Conservation (phyloP, 2,329 filamentous ascomycete species). For the Bipolaris cookei region DNA sequence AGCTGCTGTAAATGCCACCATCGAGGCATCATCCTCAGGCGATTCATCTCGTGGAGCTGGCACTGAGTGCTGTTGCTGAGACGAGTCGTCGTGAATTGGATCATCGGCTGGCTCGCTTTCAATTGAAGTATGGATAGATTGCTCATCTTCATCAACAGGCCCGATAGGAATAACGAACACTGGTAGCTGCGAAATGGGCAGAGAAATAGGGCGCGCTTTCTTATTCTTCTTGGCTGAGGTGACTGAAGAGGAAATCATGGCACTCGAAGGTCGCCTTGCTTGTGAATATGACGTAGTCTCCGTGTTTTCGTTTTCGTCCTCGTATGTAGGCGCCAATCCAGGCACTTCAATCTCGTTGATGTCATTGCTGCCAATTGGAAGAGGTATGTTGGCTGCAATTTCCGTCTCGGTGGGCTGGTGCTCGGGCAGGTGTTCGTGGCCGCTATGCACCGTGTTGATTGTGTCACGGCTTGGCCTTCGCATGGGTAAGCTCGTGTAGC, state of each 20-base stretch:
- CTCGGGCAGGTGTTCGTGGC: constrained; percentile 46
- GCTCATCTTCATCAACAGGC: constrained; percentile 1
- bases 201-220: constrained; percentile 38
- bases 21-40: constrained; percentile 32
- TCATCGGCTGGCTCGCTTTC: background rate
- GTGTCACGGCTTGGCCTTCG: constrained; percentile 41
- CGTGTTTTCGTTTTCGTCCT: constrained; percentile 52
- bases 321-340: constrained; percentile 71
- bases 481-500: constrained; percentile 40
- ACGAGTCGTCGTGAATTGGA: constrained; percentile 17
- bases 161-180: constrained; percentile 28
- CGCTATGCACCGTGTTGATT: constrained; percentile 27
- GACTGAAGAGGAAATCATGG: constrained; percentile 35
- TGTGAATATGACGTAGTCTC: constrained; percentile 36
- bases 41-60: constrained; percentile 3
- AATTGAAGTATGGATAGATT: background rate
- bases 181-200: constrained; percentile 34
- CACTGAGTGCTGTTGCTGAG: constrained; percentile 12
- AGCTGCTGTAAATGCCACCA: constrained; percentile 44
- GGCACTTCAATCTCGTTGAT: constrained; percentile 82
- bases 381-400: constrained; percentile 66
- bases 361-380: constrained; percentile 72
- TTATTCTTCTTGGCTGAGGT: constrained; percentile 27
- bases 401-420: constrained; percentile 54
- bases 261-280: constrained; percentile 37